A percentile compares a stretch with the other conserved stretches of the same genome.
Conservation (phyloP, 768 basidiomycete genomes). For the Leucocoprinus leucothites region DNA sequence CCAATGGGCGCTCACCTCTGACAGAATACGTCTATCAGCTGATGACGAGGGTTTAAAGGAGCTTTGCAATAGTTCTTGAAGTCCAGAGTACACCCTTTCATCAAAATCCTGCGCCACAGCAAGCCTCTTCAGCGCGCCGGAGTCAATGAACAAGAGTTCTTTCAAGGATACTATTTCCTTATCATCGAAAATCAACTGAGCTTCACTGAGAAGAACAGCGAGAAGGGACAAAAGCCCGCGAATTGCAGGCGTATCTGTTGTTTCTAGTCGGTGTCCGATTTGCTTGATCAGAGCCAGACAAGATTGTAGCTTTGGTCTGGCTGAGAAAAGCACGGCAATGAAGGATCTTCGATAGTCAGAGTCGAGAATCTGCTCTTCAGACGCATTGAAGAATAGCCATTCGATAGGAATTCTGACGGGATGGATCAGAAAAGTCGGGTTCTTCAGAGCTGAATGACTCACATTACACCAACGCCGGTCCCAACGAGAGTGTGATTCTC, state of each 20-base stretch:
- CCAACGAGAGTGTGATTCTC: slow-evolving; percentile 2
- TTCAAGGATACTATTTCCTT: slow-evolving; percentile 36
- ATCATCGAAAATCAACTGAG: slow-evolving; percentile 23
- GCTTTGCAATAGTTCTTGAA: slow-evolving; percentile 36
- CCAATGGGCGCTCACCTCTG: slow-evolving; percentile 46
- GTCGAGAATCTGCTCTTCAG: slow-evolving; percentile 4
- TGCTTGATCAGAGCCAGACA: slow-evolving; percentile 18
- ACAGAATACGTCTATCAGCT: slow-evolving; percentile 37
- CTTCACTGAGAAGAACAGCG: slow-evolving; percentile 30
- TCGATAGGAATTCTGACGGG: not conserved
- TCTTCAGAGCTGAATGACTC: not conserved
- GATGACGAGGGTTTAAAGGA: slow-evolving; percentile 32
- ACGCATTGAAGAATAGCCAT: slow-evolving; percentile 8
- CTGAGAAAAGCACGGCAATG: not conserved
- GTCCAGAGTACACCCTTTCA: slow-evolving; percentile 36
- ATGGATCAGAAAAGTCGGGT: not conserved
- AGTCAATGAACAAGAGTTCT: slow-evolving; percentile 32
- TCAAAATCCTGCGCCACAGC: slow-evolving; percentile 30
- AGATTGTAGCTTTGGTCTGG: not conserved
- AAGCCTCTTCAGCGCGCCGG: slow-evolving; percentile 28
- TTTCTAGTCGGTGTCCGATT: slow-evolving; percentile 8
- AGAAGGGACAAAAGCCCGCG: slow-evolving; percentile 35
- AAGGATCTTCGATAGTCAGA: slow-evolving; percentile 3
- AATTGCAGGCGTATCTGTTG: slow-evolving; percentile 17
- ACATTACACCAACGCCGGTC: not conserved